Base-by-base conservation (phyloP, 306 rosid species). In the Cotoneaster glaucophyllus region DNA sequence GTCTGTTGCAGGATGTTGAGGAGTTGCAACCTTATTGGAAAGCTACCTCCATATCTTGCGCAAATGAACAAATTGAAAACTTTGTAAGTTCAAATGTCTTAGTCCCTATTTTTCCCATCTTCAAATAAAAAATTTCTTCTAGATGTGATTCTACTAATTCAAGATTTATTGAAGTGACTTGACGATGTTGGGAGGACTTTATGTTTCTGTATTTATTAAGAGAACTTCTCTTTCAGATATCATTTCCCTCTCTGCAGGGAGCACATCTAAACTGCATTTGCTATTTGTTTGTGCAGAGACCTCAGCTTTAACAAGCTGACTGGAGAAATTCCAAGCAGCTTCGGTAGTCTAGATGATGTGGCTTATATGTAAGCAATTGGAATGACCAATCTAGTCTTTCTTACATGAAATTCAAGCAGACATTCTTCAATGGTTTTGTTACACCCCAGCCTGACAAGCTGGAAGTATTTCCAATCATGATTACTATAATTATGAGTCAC, bases 251-350 rank as follows among this genome's bases (percentile, higher is more conserved):
- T 5, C 54, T 48, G 1, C 39, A 6, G 8, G 1, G 19, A 48
- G 21, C 21, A 14, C 6, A 28, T 25, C n/a, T 28, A 19, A 22
- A 52, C 17, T 45, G 26, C 58, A 75, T 64, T 43, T 39, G 34
- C 41, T 65, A 64, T n/a, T 44, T 21, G 45, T 64, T 64, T 10
- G n/a, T 44, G 70, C 95, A 94, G 97, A 84, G 98, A 94, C 77
- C 90, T 94, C 69, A 88, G 98, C 85, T 90, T 84, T 67, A 93
- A 93, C 85, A 83, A 83, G 52, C 71, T 91, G 75, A 85, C 76
- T 19, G 98, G 94, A 32, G 74, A 12, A 71, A 86, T 93, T 78
- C 96, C 96, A 4, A 50, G 19, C 25, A 69, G 19, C 83, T 87
- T 67, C n/a, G 74, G n/a, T n/a, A 17, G 79, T 65, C 72, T 87